These are phyloP conservation scores for Boletus subcaerulescens DNA, from an alignment of 768 basidiomycete species.

Conservation along the genomic window DNA sequence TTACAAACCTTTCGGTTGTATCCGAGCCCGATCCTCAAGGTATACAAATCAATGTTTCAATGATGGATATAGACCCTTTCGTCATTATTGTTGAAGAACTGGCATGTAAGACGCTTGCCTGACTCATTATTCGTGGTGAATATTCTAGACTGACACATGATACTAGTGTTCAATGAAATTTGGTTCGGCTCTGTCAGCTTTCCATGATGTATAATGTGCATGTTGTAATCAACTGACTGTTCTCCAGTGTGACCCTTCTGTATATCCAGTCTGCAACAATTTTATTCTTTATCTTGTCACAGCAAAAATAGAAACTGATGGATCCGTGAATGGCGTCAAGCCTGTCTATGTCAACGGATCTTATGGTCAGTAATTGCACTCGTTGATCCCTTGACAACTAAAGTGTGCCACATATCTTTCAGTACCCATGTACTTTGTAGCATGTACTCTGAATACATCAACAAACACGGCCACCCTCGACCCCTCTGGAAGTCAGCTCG, in stretches of 20 bases:
- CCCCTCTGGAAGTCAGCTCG: background rate
- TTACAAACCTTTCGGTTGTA: background rate
- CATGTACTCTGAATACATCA: background rate
- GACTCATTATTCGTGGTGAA: background rate
- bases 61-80: background rate
- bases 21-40: too few species aligned
- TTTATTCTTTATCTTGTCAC: background rate
- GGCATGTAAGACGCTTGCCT: background rate
- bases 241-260: too few species aligned
- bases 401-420: background rate
- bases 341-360: background rate
- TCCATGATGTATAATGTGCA: background rate
- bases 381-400: background rate
- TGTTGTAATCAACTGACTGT: background rate
- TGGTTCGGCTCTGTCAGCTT: background rate
- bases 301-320: background rate
- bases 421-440: background rate
- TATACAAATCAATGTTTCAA: background rate
- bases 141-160: background rate
- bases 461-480: background rate
- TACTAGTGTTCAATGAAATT: background rate
- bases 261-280: too few species aligned
- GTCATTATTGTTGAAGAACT: fast-evolving
- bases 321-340: background rate
- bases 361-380: background rate